These are phyloP conservation scores for Taiozyma sp. DNA, from an alignment of 1,139 yeast species.

Conservation along the genomic window DNA sequence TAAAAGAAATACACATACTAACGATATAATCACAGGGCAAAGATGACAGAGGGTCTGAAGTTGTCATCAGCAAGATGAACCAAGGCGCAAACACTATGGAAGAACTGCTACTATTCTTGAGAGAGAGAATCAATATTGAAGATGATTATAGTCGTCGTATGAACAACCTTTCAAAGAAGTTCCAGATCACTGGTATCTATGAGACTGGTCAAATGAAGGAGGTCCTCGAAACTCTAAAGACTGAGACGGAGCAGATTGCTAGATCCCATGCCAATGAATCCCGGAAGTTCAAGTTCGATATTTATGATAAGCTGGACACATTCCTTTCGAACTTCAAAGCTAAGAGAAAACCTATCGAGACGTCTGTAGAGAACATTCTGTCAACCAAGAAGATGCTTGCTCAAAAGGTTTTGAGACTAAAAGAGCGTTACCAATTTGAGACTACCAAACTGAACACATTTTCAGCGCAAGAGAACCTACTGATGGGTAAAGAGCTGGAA, in stretches of 20 bases:
- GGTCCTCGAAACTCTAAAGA: conserved; percentile 52
- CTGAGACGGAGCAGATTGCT: conserved; percentile 49
- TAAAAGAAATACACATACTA: conserved; percentile 1
- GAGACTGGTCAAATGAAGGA: conserved; percentile 57
- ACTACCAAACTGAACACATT: conserved; percentile 54
- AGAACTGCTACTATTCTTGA: conserved; percentile 36
- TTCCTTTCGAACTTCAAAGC: conserved; percentile 38
- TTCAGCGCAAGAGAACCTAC: conserved; percentile 59
- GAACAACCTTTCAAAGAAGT: conserved; percentile 41
- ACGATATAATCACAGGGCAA: conserved; percentile 29
- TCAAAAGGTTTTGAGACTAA: conserved; percentile 34
- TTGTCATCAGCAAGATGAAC: conserved; percentile 42
- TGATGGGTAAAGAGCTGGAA: conserved; percentile 77
- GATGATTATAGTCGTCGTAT: conserved; percentile 62
- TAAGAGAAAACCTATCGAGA: conserved; percentile 41
- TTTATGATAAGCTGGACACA: conserved; percentile 37
- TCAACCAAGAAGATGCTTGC: conserved; percentile 35
- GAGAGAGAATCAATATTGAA: conserved; percentile 54
- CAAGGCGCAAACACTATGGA: conserved; percentile 44
- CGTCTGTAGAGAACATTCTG: conserved; percentile 36
- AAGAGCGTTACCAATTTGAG: conserved; percentile 52
- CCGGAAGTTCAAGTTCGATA: conserved; percentile 36
- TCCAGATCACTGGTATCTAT: conserved; percentile 41
- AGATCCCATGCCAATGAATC: conserved; percentile 43
- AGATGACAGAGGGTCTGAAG: conserved; percentile 44